Evolutionary conservation across 2,329 filamentous ascomycete genomes (phyloP), one percentile per base, ranked within the genome.

Genomic region (Clathrospora elynae): DNA sequence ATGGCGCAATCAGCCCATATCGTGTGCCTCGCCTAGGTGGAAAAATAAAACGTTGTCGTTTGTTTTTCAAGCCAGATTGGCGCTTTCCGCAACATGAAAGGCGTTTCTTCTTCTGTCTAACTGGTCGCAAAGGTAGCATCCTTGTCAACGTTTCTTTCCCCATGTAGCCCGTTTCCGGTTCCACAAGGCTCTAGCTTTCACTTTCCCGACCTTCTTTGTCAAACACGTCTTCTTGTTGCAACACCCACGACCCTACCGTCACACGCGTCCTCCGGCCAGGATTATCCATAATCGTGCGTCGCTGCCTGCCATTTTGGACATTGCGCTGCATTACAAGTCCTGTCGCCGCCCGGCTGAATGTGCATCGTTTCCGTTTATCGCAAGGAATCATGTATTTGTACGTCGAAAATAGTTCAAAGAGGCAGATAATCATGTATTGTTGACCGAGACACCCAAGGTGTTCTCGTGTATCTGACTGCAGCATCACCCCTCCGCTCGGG

Each of bases 91-190:
- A 42, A 42, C 28, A 28, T 28, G 33, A 19, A 24, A 16, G n/a
- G n/a, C n/a, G n/a, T n/a, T n/a, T n/a, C 12, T 13, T 42, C 14
- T 10, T 30, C 39, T 24, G 32, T 22, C 32, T 36, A 14, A 36
- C 32, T 30, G 39, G 13, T 20, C 14, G 5, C 26, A 13, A 19
- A 35, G 12, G 22, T 18, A 28, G 16, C 9, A 57, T 36, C 50
- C 58, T 41, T 55, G 45, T 50, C 47, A 22, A 35, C 39, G 33
- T 36, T 25, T 33, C 31, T 37, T 46, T 47, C 22, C 42, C 49
- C 29, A 46, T 51, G 42, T 47, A 43, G 41, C 43, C 50, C 44
- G 44, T 47, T 44, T 52, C 51, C 53, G 49, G 55, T 46, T 49
- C 42, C 49, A 53, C 51, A 48, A 13, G 14, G 31, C 42, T 34